These are phyloP conservation scores for Pestalotiopsis sp. DNA, from an alignment of 2,329 filamentous ascomycete species.

Conservation along the genomic window DNA sequence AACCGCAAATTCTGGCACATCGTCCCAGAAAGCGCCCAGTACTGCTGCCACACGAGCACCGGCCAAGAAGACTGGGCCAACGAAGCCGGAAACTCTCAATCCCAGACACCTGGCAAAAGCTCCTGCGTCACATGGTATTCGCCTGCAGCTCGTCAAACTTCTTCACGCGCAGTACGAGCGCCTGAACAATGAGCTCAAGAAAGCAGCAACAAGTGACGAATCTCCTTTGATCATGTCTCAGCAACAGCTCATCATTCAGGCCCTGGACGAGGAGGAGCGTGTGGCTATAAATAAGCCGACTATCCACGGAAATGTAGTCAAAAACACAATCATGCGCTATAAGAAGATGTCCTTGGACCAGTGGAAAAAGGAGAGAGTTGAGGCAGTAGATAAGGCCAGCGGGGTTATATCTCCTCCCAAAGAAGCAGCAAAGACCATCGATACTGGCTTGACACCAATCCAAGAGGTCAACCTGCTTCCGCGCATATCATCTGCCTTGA, in stretches of 20 bases:
- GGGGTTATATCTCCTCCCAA: conserved; percentile 37
- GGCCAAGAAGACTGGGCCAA: conserved; percentile 20
- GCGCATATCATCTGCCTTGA: conserved; percentile 65
- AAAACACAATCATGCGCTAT: conserved; percentile 75
- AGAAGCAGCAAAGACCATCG: conserved; percentile 53
- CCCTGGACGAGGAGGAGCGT: conserved; percentile 79
- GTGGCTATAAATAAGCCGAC: conserved; percentile 66
- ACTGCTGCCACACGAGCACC: neutral
- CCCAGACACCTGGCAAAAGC: conserved; percentile 65
- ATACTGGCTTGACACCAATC: conserved; percentile 68
- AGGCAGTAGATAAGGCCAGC: conserved; percentile 30
- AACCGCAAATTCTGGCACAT: neutral
- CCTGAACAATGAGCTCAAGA: conserved; percentile 66
- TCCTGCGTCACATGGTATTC: conserved; percentile 59
- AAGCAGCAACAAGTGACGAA: conserved; percentile 51
- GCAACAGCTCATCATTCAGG: conserved; percentile 69
- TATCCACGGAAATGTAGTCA: conserved; percentile 84
- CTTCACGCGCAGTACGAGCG: conserved; percentile 68
- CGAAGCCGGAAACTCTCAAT: conserved; percentile 61
- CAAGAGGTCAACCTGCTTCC: conserved; percentile 71
- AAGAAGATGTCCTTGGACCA: conserved; percentile 73
- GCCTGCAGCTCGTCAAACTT: conserved; percentile 61
- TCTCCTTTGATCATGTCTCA: conserved; percentile 60
- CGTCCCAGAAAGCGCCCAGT: conserved; percentile 11
- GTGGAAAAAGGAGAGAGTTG: conserved; percentile 67